phyloP scores from a whole-genome alignment of 179 eudicot species.

The Nepenthes alata region DNA sequence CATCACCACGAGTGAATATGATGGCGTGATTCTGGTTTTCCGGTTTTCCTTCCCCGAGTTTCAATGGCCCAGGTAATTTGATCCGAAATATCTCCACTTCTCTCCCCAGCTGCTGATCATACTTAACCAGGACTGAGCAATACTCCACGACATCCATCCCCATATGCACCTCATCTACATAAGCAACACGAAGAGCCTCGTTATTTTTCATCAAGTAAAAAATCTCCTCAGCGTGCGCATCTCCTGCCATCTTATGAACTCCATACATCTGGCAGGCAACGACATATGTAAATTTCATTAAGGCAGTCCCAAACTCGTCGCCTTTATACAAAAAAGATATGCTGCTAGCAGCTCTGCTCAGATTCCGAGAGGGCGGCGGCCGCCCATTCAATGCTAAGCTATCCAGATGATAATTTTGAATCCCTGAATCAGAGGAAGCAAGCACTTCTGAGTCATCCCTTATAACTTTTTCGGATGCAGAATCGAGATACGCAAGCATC shows the following conservation, averaged over 20 bases:
- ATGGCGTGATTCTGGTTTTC: constrained; percentile 98
- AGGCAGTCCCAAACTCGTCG: constrained; percentile 55
- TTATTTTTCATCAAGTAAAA: constrained; percentile 68
- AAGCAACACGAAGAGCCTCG: constrained; percentile 98
- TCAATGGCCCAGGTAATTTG: constrained; percentile 77
- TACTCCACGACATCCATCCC: constrained; percentile 55
- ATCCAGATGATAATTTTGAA: constrained; percentile 22
- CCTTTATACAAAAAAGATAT: constrained; percentile 57
- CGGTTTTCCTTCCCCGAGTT: constrained; percentile 92
- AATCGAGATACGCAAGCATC: constrained; percentile 82
- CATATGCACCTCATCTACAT: constrained; percentile 67
- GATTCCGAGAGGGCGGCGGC: constrained; percentile 23
- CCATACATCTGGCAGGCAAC: constrained; percentile 89
- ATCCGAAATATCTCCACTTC: constrained; percentile 86
- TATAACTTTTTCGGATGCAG: constrained; percentile 83
- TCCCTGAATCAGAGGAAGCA: constrained; percentile 35
- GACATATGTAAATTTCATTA: constrained; percentile 91
- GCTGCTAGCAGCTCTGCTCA: constrained; percentile 43
- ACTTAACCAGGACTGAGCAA: constrained; percentile 86
- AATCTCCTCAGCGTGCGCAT: constrained; percentile 79
- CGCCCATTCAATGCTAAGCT: constrained; percentile 17
- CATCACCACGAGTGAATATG: constrained; percentile 92
- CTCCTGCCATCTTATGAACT: constrained; percentile 51
- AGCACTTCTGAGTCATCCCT: constrained; percentile 45
- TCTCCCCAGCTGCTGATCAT: constrained; percentile 51